Base-by-base conservation (phyloP, 352 stramenopile genomes). In the Hyaloperonospora arabidopsidis region DNA sequence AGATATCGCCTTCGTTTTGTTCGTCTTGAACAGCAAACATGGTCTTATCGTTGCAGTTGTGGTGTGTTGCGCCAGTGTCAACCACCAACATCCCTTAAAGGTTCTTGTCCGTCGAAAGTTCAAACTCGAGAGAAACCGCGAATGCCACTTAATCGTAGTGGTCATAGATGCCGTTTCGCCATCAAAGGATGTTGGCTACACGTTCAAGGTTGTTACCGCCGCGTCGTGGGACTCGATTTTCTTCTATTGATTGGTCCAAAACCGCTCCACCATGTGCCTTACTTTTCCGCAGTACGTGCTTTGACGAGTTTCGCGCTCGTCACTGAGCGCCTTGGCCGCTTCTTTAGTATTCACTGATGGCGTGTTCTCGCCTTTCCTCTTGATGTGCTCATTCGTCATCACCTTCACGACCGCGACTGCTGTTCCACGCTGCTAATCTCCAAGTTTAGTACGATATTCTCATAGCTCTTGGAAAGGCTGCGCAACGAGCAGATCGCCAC, bases 311-410 rank as follows among this genome's bases (percentile, higher is more conserved):
- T 11, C 18, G 4, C 52, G 48, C 12, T 65, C 52, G 4, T 45
- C 8, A 13, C 32, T 66, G 39, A 61, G 61, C 17, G 45, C 52
- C 15, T 48, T 57, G 1, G 52, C 59, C 4, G 51, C 39, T 14
- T 57, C 40, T 32, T 32, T 8, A 32, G 25, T 32, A 4, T 32
- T 32, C 25, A 32, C 0, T 8, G 25, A 32, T 32, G 34, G 18
- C 6, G 57, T 14, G 29, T 66, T 54, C 15, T 61, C 59, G 32
- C 46, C 59, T 39, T 60, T n/a, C n/a, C 52, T 39, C 40, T 66
- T 60, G 22, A 56, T 52, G 28, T 66, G 39, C 52, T 61, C 49
- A 38, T 66, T 66, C 43, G 52, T 57, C 1, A 66, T 39, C 38
- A 61, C 47, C 36, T 52, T 61, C 8, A 49, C 22, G 12, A 66